Conservation (phyloP, 306 rosid species). For the Vigna unguiculata region DNA sequence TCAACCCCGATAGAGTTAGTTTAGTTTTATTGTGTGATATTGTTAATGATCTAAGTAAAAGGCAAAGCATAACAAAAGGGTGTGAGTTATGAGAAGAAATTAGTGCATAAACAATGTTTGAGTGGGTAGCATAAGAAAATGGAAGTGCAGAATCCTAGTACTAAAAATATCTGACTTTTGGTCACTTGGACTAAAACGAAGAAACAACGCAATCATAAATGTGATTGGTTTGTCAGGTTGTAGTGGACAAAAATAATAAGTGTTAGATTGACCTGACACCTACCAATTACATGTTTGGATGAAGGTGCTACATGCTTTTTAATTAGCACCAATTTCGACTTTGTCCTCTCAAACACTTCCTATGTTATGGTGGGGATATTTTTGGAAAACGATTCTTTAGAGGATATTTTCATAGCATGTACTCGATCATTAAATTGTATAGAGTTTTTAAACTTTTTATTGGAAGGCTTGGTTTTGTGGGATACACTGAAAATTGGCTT, state of each 20-base stretch:
- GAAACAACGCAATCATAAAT: slow-evolving; percentile 1
- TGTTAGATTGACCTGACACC: slow-evolving; percentile 6
- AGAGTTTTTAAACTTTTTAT: too few species aligned
- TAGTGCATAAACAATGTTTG: slow-evolving; percentile 1
- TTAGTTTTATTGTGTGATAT: background rate
- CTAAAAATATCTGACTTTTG: background rate
- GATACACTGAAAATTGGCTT: slow-evolving; percentile 21
- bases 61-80: background rate
- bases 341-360: background rate
- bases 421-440: too few species aligned
- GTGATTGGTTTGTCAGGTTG: slow-evolving; percentile 25
- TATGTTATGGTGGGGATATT: background rate
- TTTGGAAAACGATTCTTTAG: background rate
- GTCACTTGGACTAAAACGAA: slow-evolving; percentile 14
- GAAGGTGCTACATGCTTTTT: slow-evolving; percentile 18
- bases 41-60: background rate
- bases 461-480: slow-evolving; percentile 1
- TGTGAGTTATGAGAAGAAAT: background rate
- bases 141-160: slow-evolving; percentile 16
- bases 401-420: background rate
- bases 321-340: background rate
- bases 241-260: slow-evolving; percentile 27
- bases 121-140: background rate
- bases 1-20: background rate
- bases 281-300: slow-evolving; percentile 1